Evolutionary conservation across 2,329 filamentous ascomycete genomes (phyloP), one percentile per base, ranked within the genome.

Genomic region (Lasiodiplodia theobromae): DNA sequence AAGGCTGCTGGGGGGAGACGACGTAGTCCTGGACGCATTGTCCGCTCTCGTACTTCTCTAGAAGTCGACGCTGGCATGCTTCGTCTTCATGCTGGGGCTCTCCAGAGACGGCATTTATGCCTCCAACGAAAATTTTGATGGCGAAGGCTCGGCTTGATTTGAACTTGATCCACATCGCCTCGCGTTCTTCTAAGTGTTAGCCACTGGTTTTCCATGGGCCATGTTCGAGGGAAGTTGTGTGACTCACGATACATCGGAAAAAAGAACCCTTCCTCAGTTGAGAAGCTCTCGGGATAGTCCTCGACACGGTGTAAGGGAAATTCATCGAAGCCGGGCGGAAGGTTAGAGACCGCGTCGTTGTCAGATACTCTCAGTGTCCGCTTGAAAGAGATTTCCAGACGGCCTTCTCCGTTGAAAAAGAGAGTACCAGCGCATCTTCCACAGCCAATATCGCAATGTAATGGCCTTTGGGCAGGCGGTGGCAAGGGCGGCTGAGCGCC

Each of bases 1-100:
- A 83, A 2, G 68, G 64, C 68, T 84, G 82, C 0, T 66, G 38
- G 1, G 79, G 80, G 3, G 80, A 73, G 12, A 83, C 77, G 3
- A 84, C 52, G 69, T 85, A 85, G 70, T 84, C 82, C 69, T 85
- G 83, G 1, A 78, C 66, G 54, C 69, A 71, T 34, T 72, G 54
- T 23, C 58, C 57, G 18, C 70, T 40, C 64, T 77, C 74, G 66
- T 79, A 75, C n/a, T 76, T 65, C 51, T 71, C 68, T 21, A 70
- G 66, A 34, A 71, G 70, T 11, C 71, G 69, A 51, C 63, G 47
- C 40, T 69, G 69, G 2, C 71, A 73, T 1, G 70, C 71, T 12
- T 71, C 38, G 2, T 73, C 74, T 51, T 76, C 74, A 56, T 75
- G 73, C 11, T 51, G 67, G 4, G 73, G 71, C 47, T 77, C 73